Evolutionary conservation across 306 rosid genomes (phyloP), one percentile per base, ranked within the genome.

Genomic region (Sechiopsis laciniata): DNA sequence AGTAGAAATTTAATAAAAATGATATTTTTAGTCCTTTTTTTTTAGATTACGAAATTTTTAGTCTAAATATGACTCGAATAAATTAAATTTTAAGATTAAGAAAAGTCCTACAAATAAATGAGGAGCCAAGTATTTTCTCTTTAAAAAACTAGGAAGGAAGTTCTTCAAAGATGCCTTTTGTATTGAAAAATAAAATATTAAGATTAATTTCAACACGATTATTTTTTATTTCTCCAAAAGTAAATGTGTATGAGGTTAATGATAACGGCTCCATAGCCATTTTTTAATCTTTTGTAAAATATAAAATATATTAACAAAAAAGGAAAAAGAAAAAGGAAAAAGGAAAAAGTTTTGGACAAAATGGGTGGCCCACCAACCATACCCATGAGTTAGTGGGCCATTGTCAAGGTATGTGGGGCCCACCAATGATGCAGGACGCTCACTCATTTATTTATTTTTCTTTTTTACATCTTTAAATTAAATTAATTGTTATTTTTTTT

Each of bases 301-400:
- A 32, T 2, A 11, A 12, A 68, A 10, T 29, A 62, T 32, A 62
- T 32, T 32, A 62, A 59, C 65, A 60, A 60, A 26, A 61, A 57
- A 58, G 8, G 8, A 56, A 13, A 11, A 54, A 29, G 4, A 2
- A 20, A 37, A 37, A 37, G 8, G 8, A 37, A 37, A 37, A 37
- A 2, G 8, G 2, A 37, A 37, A 37, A 37, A 37, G 45, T 17
- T 73, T 68, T 45, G 56, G 56, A 22, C 55, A 67, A 46, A 46
- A 67, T 12, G 55, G 72, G 12, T 32, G 76, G 54, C 76, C 76
- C 76, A 73, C 76, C 8, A 73, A 42, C 54, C 67, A 40, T 19
- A 55, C 67, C 76, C 62, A 73, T 73, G 56, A 46, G 73, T 68
- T 68, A 19, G 56, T 68, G 73, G 73, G 73, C 73, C 73, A 20